phyloP scores from a whole-genome alignment of 148 eudicot species.

The Vaccinium macrocarpon region DNA sequence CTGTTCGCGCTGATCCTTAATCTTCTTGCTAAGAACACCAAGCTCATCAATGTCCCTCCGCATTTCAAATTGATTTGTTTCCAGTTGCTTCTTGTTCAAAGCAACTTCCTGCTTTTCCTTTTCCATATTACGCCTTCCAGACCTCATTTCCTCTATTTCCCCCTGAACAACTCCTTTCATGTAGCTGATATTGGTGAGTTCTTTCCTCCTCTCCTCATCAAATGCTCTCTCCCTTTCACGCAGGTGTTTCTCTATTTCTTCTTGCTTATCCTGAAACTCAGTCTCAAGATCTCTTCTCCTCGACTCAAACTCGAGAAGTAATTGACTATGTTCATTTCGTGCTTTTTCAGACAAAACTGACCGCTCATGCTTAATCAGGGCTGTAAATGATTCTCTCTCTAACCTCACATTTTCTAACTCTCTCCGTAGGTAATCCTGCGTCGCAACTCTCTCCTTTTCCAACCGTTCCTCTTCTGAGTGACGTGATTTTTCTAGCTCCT shows the following conservation, averaged over 20 bases:
- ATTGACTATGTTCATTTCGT: conserved; percentile 40
- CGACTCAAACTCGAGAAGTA: conserved; percentile 61
- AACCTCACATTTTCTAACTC: conserved; percentile 49
- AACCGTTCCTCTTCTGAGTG: conserved; percentile 53
- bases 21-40: conserved; percentile 59
- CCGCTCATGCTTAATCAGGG: conserved; percentile 62
- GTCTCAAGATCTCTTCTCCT: conserved; percentile 49
- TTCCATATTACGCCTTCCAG: conserved; percentile 43
- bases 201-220: conserved; percentile 50
- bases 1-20: conserved; percentile 59
- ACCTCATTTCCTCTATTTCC: conserved; percentile 52
- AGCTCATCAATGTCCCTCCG: conserved; percentile 67
- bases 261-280: conserved; percentile 49
- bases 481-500: conserved; percentile 43
- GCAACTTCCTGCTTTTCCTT: conserved; percentile 57
- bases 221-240: conserved; percentile 58
- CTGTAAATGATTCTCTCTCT: conserved; percentile 77
- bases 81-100: conserved; percentile 55
- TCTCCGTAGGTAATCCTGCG: conserved; percentile 40
- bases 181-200: conserved; percentile 35
- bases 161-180: conserved; percentile 48
- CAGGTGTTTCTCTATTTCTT: conserved; percentile 48
- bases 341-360: conserved; percentile 49
- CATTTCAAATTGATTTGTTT: conserved; percentile 64
- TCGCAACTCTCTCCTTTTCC: conserved; percentile 49